Evolutionary conservation across 73 alveolate species (phyloP).

Genomic region (Paramecium octaurelia): DNA sequence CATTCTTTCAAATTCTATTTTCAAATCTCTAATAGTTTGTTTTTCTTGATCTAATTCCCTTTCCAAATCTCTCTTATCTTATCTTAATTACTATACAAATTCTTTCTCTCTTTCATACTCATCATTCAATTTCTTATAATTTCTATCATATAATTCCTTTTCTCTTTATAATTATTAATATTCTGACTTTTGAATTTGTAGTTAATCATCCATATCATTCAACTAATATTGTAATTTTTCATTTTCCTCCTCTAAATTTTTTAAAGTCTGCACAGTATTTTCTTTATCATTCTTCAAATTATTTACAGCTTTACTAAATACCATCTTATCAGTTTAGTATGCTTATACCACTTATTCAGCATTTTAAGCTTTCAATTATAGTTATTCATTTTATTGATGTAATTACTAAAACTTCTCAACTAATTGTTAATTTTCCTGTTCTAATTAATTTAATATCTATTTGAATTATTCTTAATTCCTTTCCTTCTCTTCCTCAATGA

Average conservation of each 20-base stretch:
- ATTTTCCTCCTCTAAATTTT: constrained; percentile 20
- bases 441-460: background rate
- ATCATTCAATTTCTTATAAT: background rate
- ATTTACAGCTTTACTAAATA: constrained; percentile 43
- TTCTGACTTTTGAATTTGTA: background rate
- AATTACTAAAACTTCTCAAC: background rate
- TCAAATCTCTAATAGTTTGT: background rate
- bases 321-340: constrained; percentile 53
- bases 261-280: background rate
- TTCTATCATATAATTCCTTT: constrained; percentile 19
- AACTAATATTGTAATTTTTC: constrained; percentile 23
- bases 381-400: background rate
- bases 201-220: constrained; percentile 29
- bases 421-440: background rate
- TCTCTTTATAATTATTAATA: background rate
- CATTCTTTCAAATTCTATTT: constrained; percentile 10
- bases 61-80: background rate
- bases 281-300: constrained; percentile 53
- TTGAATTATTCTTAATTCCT: background rate
- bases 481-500: background rate
- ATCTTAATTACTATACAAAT: background rate
- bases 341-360: constrained; percentile 61
- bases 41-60: constrained; percentile 23
- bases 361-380: constrained; percentile 12
- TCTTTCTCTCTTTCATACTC: constrained; percentile 3